These are phyloP conservation scores for Ascochyta koolunga DNA, from an alignment of 2,329 filamentous ascomycete species.

Conservation along the genomic window DNA sequence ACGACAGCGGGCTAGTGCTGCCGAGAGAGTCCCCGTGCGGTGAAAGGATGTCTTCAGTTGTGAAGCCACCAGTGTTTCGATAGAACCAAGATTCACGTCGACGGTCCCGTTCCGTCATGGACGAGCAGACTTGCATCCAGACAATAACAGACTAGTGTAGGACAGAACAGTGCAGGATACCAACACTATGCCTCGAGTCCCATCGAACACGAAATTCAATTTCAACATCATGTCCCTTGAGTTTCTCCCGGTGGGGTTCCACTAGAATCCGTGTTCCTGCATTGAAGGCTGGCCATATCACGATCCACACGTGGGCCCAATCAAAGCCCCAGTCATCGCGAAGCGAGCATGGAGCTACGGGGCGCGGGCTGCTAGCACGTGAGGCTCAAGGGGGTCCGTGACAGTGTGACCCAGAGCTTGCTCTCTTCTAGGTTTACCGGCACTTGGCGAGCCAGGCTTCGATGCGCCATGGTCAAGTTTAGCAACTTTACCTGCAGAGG, in stretches of 20 bases:
- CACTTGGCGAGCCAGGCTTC: slow-evolving; percentile 20
- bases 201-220: slow-evolving; percentile 12
- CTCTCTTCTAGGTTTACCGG: slow-evolving; percentile 15
- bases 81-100: background rate
- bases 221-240: slow-evolving; percentile 4
- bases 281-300: slow-evolving; percentile 16
- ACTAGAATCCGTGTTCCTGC: slow-evolving; percentile 21
- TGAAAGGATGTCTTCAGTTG: background rate
- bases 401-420: slow-evolving; percentile 20
- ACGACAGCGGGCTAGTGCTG: slow-evolving; percentile 7
- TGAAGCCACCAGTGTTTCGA: slow-evolving; percentile 30
- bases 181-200: slow-evolving; percentile 1
- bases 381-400: slow-evolving; percentile 17
- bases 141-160: too few relatives aligned
- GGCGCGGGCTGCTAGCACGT: slow-evolving; percentile 17
- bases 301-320: slow-evolving; percentile 14
- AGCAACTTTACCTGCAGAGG: slow-evolving; percentile 27
- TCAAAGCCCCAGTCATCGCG: slow-evolving; percentile 8
- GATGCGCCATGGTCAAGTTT: slow-evolving; percentile 27
- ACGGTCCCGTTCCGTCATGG: slow-evolving; percentile 1
- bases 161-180: slow-evolving; percentile 1
- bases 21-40: slow-evolving; percentile 4
- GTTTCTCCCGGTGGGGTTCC: slow-evolving; percentile 13
- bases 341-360: slow-evolving; percentile 27
- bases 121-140: background rate